A percentile compares a stretch with the other conserved stretches of the same genome.
Evolutionary conservation across 2,329 filamentous ascomycete genomes (phyloP).

Genomic region (Ascochyta rabiei): DNA sequence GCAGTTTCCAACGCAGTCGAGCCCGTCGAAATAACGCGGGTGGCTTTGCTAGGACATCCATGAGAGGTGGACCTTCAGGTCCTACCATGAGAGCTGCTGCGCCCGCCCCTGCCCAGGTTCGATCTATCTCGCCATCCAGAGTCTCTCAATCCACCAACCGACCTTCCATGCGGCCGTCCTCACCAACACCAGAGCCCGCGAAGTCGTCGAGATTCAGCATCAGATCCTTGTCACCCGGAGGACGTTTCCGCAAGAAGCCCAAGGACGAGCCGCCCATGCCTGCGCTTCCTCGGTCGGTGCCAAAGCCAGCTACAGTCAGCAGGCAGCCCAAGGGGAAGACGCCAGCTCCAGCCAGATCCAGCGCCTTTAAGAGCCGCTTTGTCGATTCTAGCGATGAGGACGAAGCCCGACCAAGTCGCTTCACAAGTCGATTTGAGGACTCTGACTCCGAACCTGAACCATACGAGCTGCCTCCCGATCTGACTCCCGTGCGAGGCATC

Average conservation of each 20-base stretch:
- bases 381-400: constrained; percentile 72
- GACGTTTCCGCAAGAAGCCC: constrained; percentile 55
- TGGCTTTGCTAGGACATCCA: constrained; percentile 70
- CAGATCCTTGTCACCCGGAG: constrained; percentile 71
- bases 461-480: constrained; percentile 46
- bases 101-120: constrained; percentile 30
- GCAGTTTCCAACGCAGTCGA: constrained; percentile 75
- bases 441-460: constrained; percentile 63
- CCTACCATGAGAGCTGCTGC: constrained; percentile 40
- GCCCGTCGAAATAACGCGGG: constrained; percentile 52
- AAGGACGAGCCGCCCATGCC: constrained; percentile 15
- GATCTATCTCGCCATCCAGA: constrained; percentile 50
- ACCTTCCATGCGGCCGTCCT: constrained; percentile 43
- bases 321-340: constrained; percentile 33
- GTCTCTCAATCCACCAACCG: constrained; percentile 36
- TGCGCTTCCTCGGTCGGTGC: not conserved
- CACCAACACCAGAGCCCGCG: constrained; percentile 35
- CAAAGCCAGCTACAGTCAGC: constrained; percentile 18
- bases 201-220: constrained; percentile 67
- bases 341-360: constrained; percentile 20
- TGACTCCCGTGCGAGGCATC: constrained; percentile 65
- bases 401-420: constrained; percentile 40
- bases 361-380: constrained; percentile 59
- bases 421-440: constrained; percentile 57
- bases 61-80: constrained; percentile 60